Base-by-base conservation (phyloP, 2,329 filamentous ascomycete genomes). In the Diaporthe sp. region DNA sequence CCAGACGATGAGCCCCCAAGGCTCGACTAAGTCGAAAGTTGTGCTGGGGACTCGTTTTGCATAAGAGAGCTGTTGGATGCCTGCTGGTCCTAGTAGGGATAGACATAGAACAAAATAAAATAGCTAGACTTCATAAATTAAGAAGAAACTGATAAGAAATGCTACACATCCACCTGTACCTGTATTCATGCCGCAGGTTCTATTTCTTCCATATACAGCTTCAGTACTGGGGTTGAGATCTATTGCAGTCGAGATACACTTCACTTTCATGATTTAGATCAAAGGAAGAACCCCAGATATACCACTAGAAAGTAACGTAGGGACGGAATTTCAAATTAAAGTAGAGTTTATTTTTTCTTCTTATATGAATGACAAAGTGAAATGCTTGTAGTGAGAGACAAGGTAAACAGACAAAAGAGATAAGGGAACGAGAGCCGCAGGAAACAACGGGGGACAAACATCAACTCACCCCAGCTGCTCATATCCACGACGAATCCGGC, bases 1-100 rank as follows among this genome's bases (percentile, higher is more conserved):
- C 80, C 78, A 61, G 78, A 79, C 73, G 79, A 78, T 53, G 79
- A 80, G 68, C 46, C 70, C 9, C 58, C 70, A 9, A 55, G 42
- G 46, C 46, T 65, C 4, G 70, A 73, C 28, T 73, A 25, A 31
- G 8, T 49, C 10, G 42, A 15, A 51, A 15, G 19, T n/a, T 17
- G 42, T 37, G 12, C 28, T 19, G 22, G 28, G 22, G 13, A 3
- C 31, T 34, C 25, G 49, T 34, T 2, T 28, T 34, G 17, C 10
- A 49, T n/a, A 34, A 3, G 25, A 25, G 19, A 17, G 31, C 17
- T 3, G 22, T 17, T 44, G 31, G 25, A 44, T 17, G 34, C 28
- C 9, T 0, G 15, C 46, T n/a, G 31, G 4, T 12, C 49, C 13
- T 17, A 31, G 10, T 12, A 13, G 28, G 31, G 28, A 17, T 65